phyloP scores from a whole-genome alignment of 139 green algal genomes.

The Auxenochlorella protothecoides region DNA sequence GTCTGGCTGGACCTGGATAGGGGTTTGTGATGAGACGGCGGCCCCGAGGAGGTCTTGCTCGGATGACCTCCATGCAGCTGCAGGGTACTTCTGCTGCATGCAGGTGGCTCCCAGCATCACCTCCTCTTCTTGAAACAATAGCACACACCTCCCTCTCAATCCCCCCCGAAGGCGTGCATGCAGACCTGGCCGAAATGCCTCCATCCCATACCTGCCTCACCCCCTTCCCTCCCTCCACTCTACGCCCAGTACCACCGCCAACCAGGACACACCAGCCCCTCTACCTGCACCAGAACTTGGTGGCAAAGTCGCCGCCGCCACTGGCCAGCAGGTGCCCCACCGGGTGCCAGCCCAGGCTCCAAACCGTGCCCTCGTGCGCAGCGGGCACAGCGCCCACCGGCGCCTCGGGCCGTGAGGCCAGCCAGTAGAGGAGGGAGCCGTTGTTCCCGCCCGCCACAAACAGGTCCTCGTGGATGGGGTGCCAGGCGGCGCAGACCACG shows the following conservation, averaged over 20 bases:
- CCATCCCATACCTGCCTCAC: too few relatives aligned
- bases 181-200: too few relatives aligned
- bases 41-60: too few relatives aligned
- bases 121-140: too few relatives aligned
- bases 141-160: too few relatives aligned
- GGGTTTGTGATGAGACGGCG: too few relatives aligned
- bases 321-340: slow-evolving; percentile 71
- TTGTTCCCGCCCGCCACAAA: slow-evolving; percentile 63
- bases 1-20: too few relatives aligned
- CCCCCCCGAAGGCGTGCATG: too few relatives aligned
- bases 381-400: slow-evolving; percentile 30
- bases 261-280: not conserved
- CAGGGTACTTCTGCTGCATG: too few relatives aligned
- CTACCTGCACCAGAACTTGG: slow-evolving; percentile 66
- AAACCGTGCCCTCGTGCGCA: slow-evolving; percentile 61
- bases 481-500: slow-evolving; percentile 68
- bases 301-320: slow-evolving; percentile 36
- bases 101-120: too few relatives aligned
- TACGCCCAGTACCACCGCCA: not conserved
- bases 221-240: too few relatives aligned
- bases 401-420: slow-evolving; percentile 38
- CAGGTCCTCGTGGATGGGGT: slow-evolving; percentile 77
- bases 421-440: slow-evolving; percentile 68
- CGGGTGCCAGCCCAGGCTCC: slow-evolving; percentile 73
- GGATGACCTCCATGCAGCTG: too few relatives aligned